phyloP scores from a whole-genome alignment of 305 asterid species.

The Stenogyne calaminthoides region DNA sequence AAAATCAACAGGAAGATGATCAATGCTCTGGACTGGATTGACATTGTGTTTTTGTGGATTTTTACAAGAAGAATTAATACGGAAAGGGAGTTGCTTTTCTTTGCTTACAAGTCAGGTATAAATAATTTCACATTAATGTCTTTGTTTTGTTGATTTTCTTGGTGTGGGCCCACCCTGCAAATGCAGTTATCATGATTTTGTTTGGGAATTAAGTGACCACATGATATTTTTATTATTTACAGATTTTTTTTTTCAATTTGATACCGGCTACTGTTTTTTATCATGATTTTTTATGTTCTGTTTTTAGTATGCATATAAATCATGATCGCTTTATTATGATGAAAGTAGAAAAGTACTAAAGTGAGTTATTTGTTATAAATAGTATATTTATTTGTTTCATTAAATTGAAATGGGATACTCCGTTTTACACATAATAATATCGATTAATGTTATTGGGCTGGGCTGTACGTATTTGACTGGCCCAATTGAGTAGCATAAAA shows the following conservation, averaged over 20 bases:
- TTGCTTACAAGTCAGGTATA: conserved; percentile 32
- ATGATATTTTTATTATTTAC: neutral
- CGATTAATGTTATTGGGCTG: too few species aligned
- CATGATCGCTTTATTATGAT: too few species aligned
- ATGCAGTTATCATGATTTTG: neutral
- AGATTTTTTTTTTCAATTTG: too few species aligned
- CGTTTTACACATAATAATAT: too few species aligned
- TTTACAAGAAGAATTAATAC: neutral
- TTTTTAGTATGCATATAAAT: too few species aligned
- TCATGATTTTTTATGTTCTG: too few species aligned
- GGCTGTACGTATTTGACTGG: too few species aligned
- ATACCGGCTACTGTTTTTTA: too few species aligned
- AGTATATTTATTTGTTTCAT: too few species aligned
- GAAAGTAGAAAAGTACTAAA: too few species aligned
- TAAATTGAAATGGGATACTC: too few species aligned
- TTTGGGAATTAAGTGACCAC: neutral
- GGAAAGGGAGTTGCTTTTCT: conserved; percentile 23
- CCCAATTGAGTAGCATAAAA: neutral
- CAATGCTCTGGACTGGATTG: neutral
- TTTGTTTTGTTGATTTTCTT: neutral
- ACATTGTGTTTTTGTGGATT: neutral
- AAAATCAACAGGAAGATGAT: neutral
- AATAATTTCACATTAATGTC: conserved; percentile 28
- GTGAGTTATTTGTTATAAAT: too few species aligned
- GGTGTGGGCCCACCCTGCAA: neutral